phyloP scores from a whole-genome alignment of 192 early-diverging fungal species.

The Coemansia sp. region DNA sequence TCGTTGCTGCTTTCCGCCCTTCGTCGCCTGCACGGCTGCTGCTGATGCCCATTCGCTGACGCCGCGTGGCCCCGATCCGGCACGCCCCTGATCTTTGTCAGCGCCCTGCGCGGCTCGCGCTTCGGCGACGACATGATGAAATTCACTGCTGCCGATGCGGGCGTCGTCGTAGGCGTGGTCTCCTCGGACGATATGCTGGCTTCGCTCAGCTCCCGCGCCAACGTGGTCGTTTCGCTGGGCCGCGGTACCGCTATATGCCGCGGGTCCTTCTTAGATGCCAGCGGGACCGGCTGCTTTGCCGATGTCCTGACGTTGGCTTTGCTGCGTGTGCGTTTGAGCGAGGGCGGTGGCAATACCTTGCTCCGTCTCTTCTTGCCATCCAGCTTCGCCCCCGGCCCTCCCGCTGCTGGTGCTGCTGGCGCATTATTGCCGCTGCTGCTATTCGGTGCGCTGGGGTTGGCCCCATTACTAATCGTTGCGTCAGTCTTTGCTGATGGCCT shows the following conservation, averaged over 20 bases:
- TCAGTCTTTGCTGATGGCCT: background rate
- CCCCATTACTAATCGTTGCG: background rate
- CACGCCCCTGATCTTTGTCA: slow-evolving; percentile 4
- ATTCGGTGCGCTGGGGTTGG: background rate
- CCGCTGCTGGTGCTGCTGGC: background rate
- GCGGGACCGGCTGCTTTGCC: background rate
- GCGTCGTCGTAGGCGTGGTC: background rate
- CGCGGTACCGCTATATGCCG: background rate
- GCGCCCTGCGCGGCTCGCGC: slow-evolving; percentile 36
- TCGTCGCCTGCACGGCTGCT: slow-evolving; percentile 8
- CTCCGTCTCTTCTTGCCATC: background rate
- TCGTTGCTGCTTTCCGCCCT: background rate
- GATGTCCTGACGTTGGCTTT: background rate
- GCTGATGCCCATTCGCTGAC: background rate
- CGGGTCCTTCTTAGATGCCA: background rate
- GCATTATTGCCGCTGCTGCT: background rate
- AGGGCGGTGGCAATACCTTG: background rate
- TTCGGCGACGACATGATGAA: slow-evolving; percentile 58
- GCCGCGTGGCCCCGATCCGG: slow-evolving; percentile 1
- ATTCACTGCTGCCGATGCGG: slow-evolving; percentile 4
- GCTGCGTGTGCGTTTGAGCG: background rate
- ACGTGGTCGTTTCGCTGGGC: background rate
- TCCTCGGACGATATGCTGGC: slow-evolving; percentile 6
- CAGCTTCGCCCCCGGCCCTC: no score
- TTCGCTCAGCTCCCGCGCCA: slow-evolving; percentile 2